Evolutionary conservation across 768 basidiomycete genomes (phyloP).

Genomic region (Tephrocybe sp.): DNA sequence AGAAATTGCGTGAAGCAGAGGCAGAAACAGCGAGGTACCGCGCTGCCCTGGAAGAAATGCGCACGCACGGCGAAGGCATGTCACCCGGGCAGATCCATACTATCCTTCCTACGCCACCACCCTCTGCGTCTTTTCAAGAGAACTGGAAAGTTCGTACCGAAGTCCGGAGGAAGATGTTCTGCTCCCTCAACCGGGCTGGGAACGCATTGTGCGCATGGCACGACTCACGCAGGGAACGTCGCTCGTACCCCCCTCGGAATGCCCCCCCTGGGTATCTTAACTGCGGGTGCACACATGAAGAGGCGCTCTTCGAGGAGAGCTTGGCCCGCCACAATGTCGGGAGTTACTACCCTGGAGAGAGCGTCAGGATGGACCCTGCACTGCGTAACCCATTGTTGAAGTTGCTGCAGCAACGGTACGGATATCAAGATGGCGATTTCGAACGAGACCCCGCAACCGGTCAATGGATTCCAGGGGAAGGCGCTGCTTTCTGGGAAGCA

Average conservation of each 20-base stretch:
- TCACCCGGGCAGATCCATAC: not conserved
- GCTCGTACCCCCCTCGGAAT: slow-evolving; percentile 74
- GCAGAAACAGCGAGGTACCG: slow-evolving; percentile 52
- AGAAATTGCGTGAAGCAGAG: slow-evolving; percentile 64
- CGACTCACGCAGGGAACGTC: slow-evolving; percentile 82
- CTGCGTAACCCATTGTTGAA: slow-evolving; percentile 77
- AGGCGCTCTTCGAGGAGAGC: slow-evolving; percentile 87
- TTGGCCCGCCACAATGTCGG: slow-evolving; percentile 78
- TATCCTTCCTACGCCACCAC: slow-evolving; percentile 30
- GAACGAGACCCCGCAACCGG: slow-evolving; percentile 67
- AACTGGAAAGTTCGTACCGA: slow-evolving; percentile 77
- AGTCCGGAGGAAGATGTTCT: slow-evolving; percentile 68
- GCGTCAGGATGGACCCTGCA: slow-evolving; percentile 86
- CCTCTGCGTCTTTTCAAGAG: slow-evolving; percentile 50
- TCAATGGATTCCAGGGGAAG: slow-evolving; percentile 70
- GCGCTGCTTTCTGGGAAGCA: slow-evolving; percentile 62
- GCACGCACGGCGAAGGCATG: slow-evolving; percentile 14
- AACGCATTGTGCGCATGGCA: slow-evolving; percentile 92
- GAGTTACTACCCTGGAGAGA: slow-evolving; percentile 82
- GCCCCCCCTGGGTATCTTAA: slow-evolving; percentile 79
- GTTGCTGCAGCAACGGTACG: slow-evolving; percentile 70
- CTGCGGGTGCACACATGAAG: slow-evolving; percentile 83
- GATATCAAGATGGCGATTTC: slow-evolving; percentile 85
- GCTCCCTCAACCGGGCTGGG: slow-evolving; percentile 83
- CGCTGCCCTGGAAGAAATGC: slow-evolving; percentile 28